Evolutionary conservation across 352 stramenopile genomes (phyloP).

Genomic region (Globisporangium recalcitrans): DNA sequence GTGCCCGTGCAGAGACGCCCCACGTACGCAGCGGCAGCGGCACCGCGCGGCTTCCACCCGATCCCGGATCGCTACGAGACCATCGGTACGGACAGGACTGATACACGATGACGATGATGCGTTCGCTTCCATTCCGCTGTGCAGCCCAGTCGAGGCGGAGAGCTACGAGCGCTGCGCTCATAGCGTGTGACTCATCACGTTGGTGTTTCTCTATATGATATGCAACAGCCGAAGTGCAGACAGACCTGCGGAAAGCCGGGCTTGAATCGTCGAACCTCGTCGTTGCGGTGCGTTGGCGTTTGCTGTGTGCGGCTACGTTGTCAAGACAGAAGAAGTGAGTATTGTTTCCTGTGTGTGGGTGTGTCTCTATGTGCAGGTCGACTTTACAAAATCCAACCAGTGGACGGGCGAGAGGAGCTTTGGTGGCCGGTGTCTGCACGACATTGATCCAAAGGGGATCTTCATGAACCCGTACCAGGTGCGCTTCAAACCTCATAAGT

Average conservation of each 20-base stretch:
- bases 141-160: no score
- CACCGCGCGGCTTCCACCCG: slow-evolving; percentile 19
- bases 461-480: slow-evolving; percentile 64
- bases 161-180: no score
- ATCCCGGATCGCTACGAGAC: slow-evolving; percentile 45
- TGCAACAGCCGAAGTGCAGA: slow-evolving; percentile 24
- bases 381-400: slow-evolving; percentile 71
- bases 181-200: no score
- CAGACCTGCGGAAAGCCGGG: slow-evolving; percentile 22
- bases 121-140: neutral
- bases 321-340: neutral
- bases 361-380: no score
- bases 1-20: neutral
- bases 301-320: neutral
- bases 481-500: slow-evolving; percentile 6
- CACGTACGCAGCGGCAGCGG: neutral
- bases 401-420: slow-evolving; percentile 67
- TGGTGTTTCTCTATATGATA: no score
- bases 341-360: no score
- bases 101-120: no score
- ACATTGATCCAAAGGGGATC: slow-evolving; percentile 38
- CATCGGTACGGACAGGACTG: slow-evolving; percentile 23
- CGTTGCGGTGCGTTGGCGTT: slow-evolving; percentile 31
- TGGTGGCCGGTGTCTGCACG: slow-evolving; percentile 47
- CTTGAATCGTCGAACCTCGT: slow-evolving; percentile 71